phyloP scores from a whole-genome alignment of 2,329 filamentous ascomycete species.

The Fusarium sp. region DNA sequence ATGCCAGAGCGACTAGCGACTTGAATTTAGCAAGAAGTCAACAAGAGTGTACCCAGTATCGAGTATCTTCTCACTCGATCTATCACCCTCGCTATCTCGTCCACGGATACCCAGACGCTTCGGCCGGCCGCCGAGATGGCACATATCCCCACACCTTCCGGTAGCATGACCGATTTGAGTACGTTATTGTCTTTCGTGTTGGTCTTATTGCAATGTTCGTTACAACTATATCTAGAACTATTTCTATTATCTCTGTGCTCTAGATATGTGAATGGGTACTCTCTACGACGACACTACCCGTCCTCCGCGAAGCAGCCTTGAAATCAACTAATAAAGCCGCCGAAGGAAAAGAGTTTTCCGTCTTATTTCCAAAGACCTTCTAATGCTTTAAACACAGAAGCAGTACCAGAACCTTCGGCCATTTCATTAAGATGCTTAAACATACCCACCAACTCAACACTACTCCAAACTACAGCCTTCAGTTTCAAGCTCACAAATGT shows the following conservation, averaged over 20 bases:
- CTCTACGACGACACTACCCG: not conserved
- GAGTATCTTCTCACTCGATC: not conserved
- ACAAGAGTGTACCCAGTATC: too few relatives aligned
- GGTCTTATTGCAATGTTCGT: not conserved
- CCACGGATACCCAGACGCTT: not conserved
- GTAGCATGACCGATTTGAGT: not conserved
- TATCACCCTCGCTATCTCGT: not conserved
- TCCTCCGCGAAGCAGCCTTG: not conserved
- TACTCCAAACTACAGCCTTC: not conserved
- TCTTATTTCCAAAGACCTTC: not conserved
- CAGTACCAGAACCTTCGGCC: not conserved
- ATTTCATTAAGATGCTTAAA: not conserved
- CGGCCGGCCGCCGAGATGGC: not conserved
- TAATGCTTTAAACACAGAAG: not conserved
- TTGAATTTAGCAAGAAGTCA: not conserved
- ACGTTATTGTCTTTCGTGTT: not conserved
- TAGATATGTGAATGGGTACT: not conserved
- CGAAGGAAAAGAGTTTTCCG: rapidly evolving
- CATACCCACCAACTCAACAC: not conserved
- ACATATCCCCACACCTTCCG: not conserved
- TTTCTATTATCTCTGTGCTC: not conserved
- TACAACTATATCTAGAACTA: not conserved
- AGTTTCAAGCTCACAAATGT: not conserved
- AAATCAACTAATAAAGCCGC: not conserved
- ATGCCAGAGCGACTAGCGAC: not conserved